Evolutionary conservation across 2,329 filamentous ascomycete genomes (phyloP).

Genomic region (Fusarium sp.): DNA sequence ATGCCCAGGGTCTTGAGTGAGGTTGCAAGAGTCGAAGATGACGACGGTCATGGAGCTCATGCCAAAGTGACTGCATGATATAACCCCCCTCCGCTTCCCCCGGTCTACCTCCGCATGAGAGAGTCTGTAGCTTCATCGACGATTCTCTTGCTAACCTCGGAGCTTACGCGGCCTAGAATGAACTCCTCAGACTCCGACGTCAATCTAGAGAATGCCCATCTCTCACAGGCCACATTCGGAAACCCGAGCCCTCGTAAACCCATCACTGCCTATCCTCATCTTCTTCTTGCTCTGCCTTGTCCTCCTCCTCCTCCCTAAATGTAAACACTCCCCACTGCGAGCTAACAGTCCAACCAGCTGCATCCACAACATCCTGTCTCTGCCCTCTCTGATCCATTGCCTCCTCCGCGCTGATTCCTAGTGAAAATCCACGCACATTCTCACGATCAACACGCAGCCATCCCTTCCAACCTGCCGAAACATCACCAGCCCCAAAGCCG

Average conservation of each 20-base stretch:
- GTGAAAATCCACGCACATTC: slow-evolving; percentile 51
- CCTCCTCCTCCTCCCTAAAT: slow-evolving; percentile 46
- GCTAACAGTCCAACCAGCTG: slow-evolving; percentile 56
- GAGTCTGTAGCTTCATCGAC: not conserved
- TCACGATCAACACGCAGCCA: slow-evolving; percentile 63
- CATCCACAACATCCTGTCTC: slow-evolving; percentile 53
- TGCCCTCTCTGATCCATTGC: slow-evolving; percentile 53
- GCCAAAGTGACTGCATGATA: not conserved
- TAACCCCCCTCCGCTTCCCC: not conserved
- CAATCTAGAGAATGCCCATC: slow-evolving; percentile 3
- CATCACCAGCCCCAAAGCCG: slow-evolving; percentile 48
- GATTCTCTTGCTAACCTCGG: not conserved
- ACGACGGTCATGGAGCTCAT: not conserved
- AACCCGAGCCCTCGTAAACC: not conserved
- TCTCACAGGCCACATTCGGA: not conserved
- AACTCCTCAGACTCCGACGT: slow-evolving; percentile 8
- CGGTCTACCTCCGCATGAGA: not conserved
- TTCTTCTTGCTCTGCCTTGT: not conserved
- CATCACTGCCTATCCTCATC: not conserved
- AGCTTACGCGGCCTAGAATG: not conserved
- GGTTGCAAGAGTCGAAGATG: slow-evolving; percentile 2
- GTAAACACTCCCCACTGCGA: slow-evolving; percentile 61
- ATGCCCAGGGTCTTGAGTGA: not conserved
- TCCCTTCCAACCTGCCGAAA: slow-evolving; percentile 53
- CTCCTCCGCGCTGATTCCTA: slow-evolving; percentile 55